Base-by-base conservation (phyloP, 2,329 filamentous ascomycete genomes). In the Ilyonectria destructans region DNA sequence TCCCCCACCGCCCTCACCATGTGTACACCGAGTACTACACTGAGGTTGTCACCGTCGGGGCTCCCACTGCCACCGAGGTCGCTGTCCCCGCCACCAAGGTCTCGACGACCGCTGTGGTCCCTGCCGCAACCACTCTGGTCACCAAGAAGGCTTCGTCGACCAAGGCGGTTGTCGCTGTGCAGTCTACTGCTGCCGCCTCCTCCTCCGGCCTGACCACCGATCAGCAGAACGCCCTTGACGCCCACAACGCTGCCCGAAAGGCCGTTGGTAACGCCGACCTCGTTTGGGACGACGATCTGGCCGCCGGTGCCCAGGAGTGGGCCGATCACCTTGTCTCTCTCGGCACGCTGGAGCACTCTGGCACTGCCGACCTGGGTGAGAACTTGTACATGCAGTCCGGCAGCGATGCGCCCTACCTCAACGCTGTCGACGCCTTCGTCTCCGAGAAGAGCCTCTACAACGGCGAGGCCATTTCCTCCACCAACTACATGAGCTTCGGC, bases 231-330 rank as follows among this genome's bases (percentile, higher is more conserved):
- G 74, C 74, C 15, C 67, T 76, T 51, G 74, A 73, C 45, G 74
- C 74, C 40, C 74, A 76, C 58, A 76, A 76, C 62, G 68, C 71
- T 49, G 74, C 74, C 58, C 74, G 74, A 37, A 54, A 61, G 37
- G 74, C 51, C 4, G 74, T 76, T 26, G 72, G 72, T 17, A 75
- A 65, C 35, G 43, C 13, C 0, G 55, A 65, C 23, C 67, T 76
- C 19, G 58, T 63, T 52, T 76, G 74, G 74, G 74, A 76, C 26
- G 68, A 61, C 13, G 26, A 43, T n/a, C 74, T 76, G 26, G 72
- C 70, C 31, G 57, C 74, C 4, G 68, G 68, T 21, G 74, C 74
- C 17, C 74, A 75, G 62, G 63, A 68, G 52, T 76, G 74, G 74
- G 74, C 74, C 12, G 37, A 68, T 33, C 61, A 76, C 61, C 70